Evolutionary conservation across 2,329 filamentous ascomycete genomes (phyloP), one percentile per base, ranked within the genome.

Genomic region (Paracoccidioides lutzii): DNA sequence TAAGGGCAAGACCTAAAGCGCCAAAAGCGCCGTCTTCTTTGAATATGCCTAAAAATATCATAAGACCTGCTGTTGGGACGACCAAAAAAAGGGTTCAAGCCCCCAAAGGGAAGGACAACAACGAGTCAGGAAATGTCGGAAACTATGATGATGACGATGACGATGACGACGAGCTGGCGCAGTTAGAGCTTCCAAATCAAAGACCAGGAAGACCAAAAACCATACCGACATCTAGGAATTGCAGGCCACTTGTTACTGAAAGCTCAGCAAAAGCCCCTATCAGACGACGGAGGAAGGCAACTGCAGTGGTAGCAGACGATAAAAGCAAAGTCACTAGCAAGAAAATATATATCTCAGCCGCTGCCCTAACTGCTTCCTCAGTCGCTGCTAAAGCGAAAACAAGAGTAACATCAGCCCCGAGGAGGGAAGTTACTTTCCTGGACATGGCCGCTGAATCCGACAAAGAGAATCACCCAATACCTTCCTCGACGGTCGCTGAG

Each of bases 401-500:
- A 5, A 44, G 55, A 6, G n/a, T 38, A 0, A n/a, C 56, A 7
- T 49, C 49, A n/a, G 56, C 35, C 41, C 8, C 66, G 0, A 67
- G 70, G 52, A 76, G 75, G 64, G 76, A 69, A 44, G 75, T 77
- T 30, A 76, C 74, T 2, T 77, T 77, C 59, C 66, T 74, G 55
- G 72, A 76, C 55, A 58, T 66, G 32, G 58, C 66, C 1, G 64
- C 67, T 2, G 71, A 71, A 4, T 71, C 71, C 3, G 73, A 75
- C 32, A 72, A 73, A 51, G 67, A 71, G 40, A 72, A 74, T 41
- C 58, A 65, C 32, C 64, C 62, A 6, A 62, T 69, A 10, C 59
- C 61, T 22, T 62, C 61, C 15, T 63, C 65, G 33, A 67, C 64
- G 45, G 62, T 61, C 48, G 52, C 59, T 40, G 54, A 65, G 3